A percentile compares a stretch with the other conserved stretches of the same genome.
Evolutionary conservation across 768 basidiomycete species (phyloP).

Genomic region (Boletus bicolor): DNA sequence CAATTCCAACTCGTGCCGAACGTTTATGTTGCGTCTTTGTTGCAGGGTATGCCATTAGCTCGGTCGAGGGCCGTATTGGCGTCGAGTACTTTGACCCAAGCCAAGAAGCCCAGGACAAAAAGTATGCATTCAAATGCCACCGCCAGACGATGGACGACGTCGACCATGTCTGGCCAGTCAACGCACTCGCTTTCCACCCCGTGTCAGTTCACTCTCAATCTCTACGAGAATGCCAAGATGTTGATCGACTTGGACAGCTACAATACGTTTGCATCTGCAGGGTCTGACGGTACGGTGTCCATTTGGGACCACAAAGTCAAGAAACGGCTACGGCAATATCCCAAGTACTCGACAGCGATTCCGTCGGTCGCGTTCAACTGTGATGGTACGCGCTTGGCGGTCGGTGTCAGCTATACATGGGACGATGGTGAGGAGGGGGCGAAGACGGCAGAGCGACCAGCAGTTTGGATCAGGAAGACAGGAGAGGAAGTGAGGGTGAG

Average conservation of each 20-base stretch:
- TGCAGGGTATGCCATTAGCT: slow-evolving; percentile 86
- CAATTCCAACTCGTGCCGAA: too few species aligned
- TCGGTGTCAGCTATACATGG: slow-evolving; percentile 88
- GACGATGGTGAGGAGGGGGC: slow-evolving; percentile 78
- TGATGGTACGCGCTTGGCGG: slow-evolving; percentile 77
- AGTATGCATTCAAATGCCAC: slow-evolving; percentile 92
- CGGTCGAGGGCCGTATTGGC: slow-evolving; percentile 93
- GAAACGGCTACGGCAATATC: slow-evolving; percentile 89
- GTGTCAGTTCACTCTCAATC: slow-evolving; percentile 42
- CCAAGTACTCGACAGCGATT: slow-evolving; percentile 73
- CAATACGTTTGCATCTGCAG: slow-evolving; percentile 94
- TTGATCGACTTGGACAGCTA: slow-evolving; percentile 42
- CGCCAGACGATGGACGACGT: slow-evolving; percentile 85
- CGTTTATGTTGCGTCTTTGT: neutral
- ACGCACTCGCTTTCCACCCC: slow-evolving; percentile 92
- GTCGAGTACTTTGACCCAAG: slow-evolving; percentile 95
- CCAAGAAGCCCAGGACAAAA: slow-evolving; percentile 71
- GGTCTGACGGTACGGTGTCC: slow-evolving; percentile 90
- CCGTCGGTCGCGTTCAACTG: slow-evolving; percentile 79
- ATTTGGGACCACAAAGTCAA: slow-evolving; percentile 98
- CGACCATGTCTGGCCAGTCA: slow-evolving; percentile 97
- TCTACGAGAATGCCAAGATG: neutral
- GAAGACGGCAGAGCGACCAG: slow-evolving; percentile 60
- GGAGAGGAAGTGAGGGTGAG: slow-evolving; percentile 79
- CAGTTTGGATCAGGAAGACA: slow-evolving; percentile 57